Conservation (phyloP, 1,284 basidiomycete genomes). For the Cutaneotrichosporon arboriforme region DNA sequence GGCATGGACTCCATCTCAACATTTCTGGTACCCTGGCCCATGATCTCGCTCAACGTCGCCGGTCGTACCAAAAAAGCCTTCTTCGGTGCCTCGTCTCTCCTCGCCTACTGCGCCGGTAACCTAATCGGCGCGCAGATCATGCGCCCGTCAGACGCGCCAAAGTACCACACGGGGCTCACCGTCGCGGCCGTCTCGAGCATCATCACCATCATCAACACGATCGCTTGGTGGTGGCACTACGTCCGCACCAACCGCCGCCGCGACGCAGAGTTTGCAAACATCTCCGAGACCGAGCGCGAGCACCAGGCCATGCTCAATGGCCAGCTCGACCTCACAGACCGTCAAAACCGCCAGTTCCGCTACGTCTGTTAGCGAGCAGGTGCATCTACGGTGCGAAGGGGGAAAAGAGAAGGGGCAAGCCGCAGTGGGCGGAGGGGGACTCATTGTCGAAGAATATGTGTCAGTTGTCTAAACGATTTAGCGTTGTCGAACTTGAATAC, state of each 20-base stretch:
- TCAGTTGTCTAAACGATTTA: no score
- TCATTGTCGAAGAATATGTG: no score
- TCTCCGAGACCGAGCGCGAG: background rate
- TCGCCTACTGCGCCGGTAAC: conserved; percentile 17
- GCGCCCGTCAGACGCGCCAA: conserved; percentile 3
- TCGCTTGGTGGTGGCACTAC: background rate
- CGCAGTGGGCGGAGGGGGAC: no score
- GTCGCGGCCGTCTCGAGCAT: conserved; percentile 19
- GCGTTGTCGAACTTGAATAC: no score
- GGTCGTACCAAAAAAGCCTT: conserved; percentile 20
- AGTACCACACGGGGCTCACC: conserved; percentile 12
- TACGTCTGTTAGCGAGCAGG: background rate
- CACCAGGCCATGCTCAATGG: background rate
- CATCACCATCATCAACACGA: background rate
- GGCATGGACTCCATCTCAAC: conserved; percentile 11
- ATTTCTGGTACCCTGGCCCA: conserved; percentile 16
- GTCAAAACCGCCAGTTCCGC: conserved; percentile 6
- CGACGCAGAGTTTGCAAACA: background rate
- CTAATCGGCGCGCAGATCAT: conserved; percentile 13
- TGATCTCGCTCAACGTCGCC: conserved; percentile 11
- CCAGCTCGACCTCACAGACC: background rate
- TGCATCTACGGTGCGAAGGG: no score
- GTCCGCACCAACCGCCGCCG: background rate
- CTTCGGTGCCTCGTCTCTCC: conserved; percentile 14
- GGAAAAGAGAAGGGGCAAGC: no score